phyloP scores from a whole-genome alignment of 2,329 filamentous ascomycete genomes.

The Verticillium nubilum region DNA sequence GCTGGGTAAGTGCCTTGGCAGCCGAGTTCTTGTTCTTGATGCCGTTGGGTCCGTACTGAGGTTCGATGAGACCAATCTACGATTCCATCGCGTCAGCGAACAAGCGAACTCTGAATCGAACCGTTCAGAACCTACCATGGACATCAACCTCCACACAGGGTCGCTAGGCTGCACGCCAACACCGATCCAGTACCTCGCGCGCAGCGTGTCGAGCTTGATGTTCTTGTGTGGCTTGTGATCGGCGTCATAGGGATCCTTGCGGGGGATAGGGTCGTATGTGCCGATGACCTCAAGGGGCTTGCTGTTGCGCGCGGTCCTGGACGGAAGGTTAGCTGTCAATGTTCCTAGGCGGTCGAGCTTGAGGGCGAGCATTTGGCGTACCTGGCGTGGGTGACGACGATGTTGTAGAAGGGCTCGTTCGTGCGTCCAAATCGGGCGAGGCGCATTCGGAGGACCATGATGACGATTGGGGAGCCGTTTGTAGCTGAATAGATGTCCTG shows the following conservation, averaged over 20 bases:
- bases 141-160: conserved; percentile 78
- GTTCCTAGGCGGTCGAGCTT: background rate
- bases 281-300: conserved; percentile 91
- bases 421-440: conserved; percentile 88
- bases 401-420: conserved; percentile 94
- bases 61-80: conserved; percentile 35
- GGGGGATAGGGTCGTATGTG: conserved; percentile 66
- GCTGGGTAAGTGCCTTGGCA: conserved; percentile 8
- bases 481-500: background rate
- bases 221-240: conserved; percentile 80
- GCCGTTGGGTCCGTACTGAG: conserved; percentile 21
- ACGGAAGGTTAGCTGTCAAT: background rate
- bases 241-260: conserved; percentile 52
- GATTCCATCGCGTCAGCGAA: background rate
- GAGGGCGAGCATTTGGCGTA: conserved; percentile 33
- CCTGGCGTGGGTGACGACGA: conserved; percentile 90
- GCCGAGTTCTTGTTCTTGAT: conserved; percentile 7
- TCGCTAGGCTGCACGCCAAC: conserved; percentile 94
- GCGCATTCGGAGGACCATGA: conserved; percentile 90
- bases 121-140: conserved; percentile 56
- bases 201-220: conserved; percentile 73
- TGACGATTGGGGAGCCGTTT: no score
- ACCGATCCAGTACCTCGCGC: conserved; percentile 93
- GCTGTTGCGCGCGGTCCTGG: conserved; percentile 77
- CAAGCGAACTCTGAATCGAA: background rate